phyloP scores from a whole-genome alignment of 768 basidiomycete species.

The Pulveroboletus sp. region DNA sequence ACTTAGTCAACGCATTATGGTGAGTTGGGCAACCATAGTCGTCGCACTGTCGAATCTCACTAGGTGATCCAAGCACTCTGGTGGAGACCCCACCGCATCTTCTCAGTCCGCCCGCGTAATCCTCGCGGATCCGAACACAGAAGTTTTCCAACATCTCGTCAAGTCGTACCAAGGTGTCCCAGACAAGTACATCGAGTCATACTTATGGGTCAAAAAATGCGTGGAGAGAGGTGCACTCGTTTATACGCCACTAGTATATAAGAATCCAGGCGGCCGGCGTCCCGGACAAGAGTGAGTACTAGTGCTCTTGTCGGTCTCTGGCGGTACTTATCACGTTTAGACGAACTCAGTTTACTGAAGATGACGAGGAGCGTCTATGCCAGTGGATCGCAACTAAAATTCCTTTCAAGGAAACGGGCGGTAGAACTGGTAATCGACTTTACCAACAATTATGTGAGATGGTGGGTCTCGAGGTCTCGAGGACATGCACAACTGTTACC shows the following conservation, averaged over 20 bases:
- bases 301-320: background rate
- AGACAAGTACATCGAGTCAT: conserved; percentile 75
- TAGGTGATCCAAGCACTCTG: conserved; percentile 57
- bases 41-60: background rate
- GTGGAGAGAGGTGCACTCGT: conserved; percentile 60
- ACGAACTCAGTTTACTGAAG: conserved; percentile 71
- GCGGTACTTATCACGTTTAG: conserved; percentile 32
- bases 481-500: background rate
- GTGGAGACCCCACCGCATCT: conserved; percentile 70
- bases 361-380: conserved; percentile 71
- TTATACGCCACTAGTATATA: conserved; percentile 75
- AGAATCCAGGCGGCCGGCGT: conserved; percentile 77
- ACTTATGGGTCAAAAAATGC: conserved; percentile 81
- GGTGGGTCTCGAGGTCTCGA: conserved; percentile 36
- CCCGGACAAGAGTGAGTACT: conserved; percentile 71
- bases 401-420: conserved; percentile 77
- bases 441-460: conserved; percentile 79
- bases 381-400: conserved; percentile 80
- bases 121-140: conserved; percentile 75
- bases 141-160: conserved; percentile 68
- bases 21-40: conserved; percentile 26
- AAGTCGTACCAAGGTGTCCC: conserved; percentile 65
- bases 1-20: conserved; percentile 68
- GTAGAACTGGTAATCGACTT: conserved; percentile 74
- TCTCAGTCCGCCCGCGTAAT: conserved; percentile 70